Evolutionary conservation across 2,329 filamentous ascomycete species (phyloP), one percentile per base, ranked within the genome.

Genomic region (Corinectria fuckeliana): DNA sequence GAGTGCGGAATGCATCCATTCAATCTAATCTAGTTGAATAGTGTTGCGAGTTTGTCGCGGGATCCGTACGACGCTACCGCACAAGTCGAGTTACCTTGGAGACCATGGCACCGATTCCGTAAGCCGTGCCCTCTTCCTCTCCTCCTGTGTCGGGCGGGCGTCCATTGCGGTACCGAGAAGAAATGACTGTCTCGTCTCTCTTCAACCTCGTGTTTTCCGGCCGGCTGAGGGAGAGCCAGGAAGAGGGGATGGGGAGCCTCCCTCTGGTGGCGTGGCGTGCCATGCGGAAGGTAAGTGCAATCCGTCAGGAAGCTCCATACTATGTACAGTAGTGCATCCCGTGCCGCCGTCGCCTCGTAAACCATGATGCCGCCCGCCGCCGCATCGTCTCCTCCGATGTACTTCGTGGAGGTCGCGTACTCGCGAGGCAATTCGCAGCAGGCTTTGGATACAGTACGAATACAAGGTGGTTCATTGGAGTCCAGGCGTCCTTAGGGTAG

Each of bases 381-480:
- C 67, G 63, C 64, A 56, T 68, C 57, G 39, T 69, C 65, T 60
- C 56, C 62, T 60, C 56, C 62, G 67, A 69, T 63, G 61, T 64
- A 50, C n/a, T n/a, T n/a, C n/a, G n/a, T n/a, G n/a, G 58, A 55
- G 7, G 55, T 23, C 49, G 10, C 20, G 20, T 42, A 34, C 21
- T 26, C 13, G 11, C 14, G n/a, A 47, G 50, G 44, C 20, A 49
- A 38, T n/a, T n/a, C 44, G 28, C 45, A 21, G 16, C 45, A 28
- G 13, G 32, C 49, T 58, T 61, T 56, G 50, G 54, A 65, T 57
- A 57, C 53, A 60, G 60, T 58, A 60, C 54, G 50, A 51, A 65
- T 57, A 57, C 53, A 60, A 58, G 62, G 61, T 62, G 60, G 26
- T 61, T 66, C 61, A 61, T 58, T 68, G 65, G 59, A 30, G 28